Evolutionary conservation across 2,329 filamentous ascomycete genomes (phyloP).

Genomic region (Aspergillus ochraceoroseus): DNA sequence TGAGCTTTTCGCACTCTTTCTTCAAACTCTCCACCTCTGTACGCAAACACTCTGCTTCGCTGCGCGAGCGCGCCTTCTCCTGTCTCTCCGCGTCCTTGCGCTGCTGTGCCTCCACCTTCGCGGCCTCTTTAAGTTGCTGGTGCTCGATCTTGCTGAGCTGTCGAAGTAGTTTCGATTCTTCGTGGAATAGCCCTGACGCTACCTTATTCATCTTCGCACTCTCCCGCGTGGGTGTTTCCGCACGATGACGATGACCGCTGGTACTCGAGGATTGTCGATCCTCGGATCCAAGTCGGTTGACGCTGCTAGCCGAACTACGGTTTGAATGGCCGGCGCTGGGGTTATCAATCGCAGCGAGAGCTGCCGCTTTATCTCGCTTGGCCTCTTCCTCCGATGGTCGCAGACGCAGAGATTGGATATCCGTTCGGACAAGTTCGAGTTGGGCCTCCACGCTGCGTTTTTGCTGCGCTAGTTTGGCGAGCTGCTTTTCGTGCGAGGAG

Average conservation of each 20-base stretch:
- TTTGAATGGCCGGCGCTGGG: constrained; percentile 19
- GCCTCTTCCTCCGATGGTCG: constrained; percentile 18
- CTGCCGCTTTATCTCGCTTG: constrained; percentile 2
- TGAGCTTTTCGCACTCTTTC: constrained; percentile 47
- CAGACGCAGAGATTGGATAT: constrained; percentile 29
- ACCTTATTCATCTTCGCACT: constrained; percentile 30
- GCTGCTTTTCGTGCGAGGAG: constrained; percentile 41
- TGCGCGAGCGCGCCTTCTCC: constrained; percentile 40
- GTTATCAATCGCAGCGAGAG: constrained; percentile 13
- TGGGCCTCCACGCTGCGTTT: constrained; percentile 39
- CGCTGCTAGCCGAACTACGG: constrained; percentile 16
- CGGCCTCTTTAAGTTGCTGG: constrained; percentile 39
- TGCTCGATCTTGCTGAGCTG: constrained; percentile 42
- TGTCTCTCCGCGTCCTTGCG: constrained; percentile 41
- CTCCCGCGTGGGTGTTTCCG: constrained; percentile 15
- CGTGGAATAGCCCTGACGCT: constrained; percentile 28
- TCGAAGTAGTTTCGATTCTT: constrained; percentile 36
- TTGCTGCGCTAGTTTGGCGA: constrained; percentile 41
- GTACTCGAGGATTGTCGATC: constrained; percentile 16
- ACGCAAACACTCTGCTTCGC: constrained; percentile 46
- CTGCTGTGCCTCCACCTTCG: constrained; percentile 38
- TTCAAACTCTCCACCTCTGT: constrained; percentile 46
- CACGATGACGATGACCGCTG: constrained; percentile 12
- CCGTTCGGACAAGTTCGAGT: constrained; percentile 34
- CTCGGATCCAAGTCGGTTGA: constrained; percentile 1